Percentiles rank a stretch among this genome's conserved stretches.
Evolutionary conservation across 31 red algal species (phyloP).

Genomic region (Odonthalia washingtoniensis): DNA sequence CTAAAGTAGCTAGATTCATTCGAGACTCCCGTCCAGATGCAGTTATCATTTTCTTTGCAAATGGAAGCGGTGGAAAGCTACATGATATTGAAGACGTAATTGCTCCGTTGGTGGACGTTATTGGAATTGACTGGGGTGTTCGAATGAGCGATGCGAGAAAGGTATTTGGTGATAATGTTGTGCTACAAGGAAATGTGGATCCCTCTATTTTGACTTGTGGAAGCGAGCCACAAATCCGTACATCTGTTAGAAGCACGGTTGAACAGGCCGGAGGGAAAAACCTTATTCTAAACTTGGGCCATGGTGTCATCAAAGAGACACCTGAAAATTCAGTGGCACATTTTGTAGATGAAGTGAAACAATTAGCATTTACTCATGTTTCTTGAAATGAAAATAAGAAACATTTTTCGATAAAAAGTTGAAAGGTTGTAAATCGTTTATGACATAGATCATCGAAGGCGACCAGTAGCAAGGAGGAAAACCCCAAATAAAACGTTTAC

Average conservation of each 20-base stretch:
- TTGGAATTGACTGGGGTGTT: slow-evolving; percentile 94
- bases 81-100: background rate
- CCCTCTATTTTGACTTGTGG: slow-evolving; percentile 73
- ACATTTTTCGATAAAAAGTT: too few relatives aligned
- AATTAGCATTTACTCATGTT: background rate
- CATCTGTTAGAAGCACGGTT: slow-evolving; percentile 65
- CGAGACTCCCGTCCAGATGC: background rate
- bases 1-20: background rate
- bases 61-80: background rate
- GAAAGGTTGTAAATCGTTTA: too few relatives aligned
- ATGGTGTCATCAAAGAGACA: slow-evolving; percentile 89
- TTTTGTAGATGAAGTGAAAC: slow-evolving; percentile 66
- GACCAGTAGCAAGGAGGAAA: background rate
- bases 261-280: slow-evolving; percentile 73
- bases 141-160: slow-evolving; percentile 83
- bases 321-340: slow-evolving; percentile 89
- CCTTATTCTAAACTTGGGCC: slow-evolving; percentile 94
- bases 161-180: slow-evolving; percentile 57
- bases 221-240: slow-evolving; percentile 56
- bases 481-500: background rate
- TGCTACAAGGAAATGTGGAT: slow-evolving; percentile 97
- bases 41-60: background rate
- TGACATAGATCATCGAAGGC: background rate
- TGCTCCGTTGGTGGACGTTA: background rate
- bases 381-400: background rate